Evolutionary conservation across 108 stramenopile species (phyloP), one percentile per base, ranked within the genome.

Genomic region (Craspedostauros australis): DNA sequence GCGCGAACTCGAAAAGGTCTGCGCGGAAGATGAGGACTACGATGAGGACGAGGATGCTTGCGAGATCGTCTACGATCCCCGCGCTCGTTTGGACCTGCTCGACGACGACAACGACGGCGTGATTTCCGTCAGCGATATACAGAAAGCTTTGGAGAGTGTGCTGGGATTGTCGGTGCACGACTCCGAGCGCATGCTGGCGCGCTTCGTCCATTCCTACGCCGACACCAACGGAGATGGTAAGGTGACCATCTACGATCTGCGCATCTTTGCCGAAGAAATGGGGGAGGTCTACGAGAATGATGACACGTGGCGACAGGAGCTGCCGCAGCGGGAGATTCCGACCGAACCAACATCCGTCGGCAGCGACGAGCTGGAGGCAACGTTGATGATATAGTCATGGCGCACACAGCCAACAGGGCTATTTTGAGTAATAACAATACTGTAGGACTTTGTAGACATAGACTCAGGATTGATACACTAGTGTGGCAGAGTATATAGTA

Each of bases 151-250:
- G 22, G 24, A 57, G 3, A 69, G 71, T 62, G 30, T 65, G 19
- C 49, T 66, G 8, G 69, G 69, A 2, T 21, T 67, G 7, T 64
- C 62, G 15, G 69, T 76, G 8, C 62, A 71, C 28, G 53, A 51
- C 27, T 34, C 59, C 9, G 67, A 76, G 25, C 38, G 40, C 12
- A 39, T 55, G 1, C 36, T 76, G 16, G 75, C 75, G 32, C 39
- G 66, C 29, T 70, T 59, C 27, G 69, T 76, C 1, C 75, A 71
- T 39, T 54, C 47, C 0, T 76, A 48, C 40, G 75, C 69, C n/a
- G 75, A 71, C 36, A 43, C 27, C 25, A 63, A 18, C 49, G 61
- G 66, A 19, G 45, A 59, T 42, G 75, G 75, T 4, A 47, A 50
- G 21, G 75, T 76, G 16, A 70, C 65, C 1, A 6, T 54, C 4